Evolutionary conservation across 768 basidiomycete genomes (phyloP).

Genomic region (Hericium erinaceus): DNA sequence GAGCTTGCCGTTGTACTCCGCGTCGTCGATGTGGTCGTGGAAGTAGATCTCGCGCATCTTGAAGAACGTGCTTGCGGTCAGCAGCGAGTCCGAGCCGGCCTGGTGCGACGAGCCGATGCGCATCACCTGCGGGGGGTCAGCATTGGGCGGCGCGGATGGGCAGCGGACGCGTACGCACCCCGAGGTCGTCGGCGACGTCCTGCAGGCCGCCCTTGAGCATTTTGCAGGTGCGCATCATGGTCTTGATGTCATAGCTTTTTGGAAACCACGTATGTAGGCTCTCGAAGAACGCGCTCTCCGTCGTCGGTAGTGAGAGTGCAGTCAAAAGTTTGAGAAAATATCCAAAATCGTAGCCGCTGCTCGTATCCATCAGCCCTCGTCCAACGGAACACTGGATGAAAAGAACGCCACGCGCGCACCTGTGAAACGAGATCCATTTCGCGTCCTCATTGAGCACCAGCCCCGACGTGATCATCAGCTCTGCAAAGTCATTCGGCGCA

Average conservation of each 20-base stretch:
- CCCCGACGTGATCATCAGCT: constrained; percentile 93
- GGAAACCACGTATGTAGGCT: constrained; percentile 90
- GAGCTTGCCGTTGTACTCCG: constrained; percentile 72
- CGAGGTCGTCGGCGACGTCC: constrained; percentile 92
- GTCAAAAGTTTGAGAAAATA: constrained; percentile 94
- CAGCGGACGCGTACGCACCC: constrained; percentile 41
- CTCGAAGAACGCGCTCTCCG: constrained; percentile 86
- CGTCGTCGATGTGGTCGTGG: constrained; percentile 78
- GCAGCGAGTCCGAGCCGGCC: constrained; percentile 93
- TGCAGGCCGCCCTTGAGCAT: constrained; percentile 81
- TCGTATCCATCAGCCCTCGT: neutral
- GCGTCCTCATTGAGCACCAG: constrained; percentile 83
- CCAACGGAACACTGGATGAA: too few relatives aligned
- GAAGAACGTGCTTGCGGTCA: constrained; percentile 93
- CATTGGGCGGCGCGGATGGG: neutral
- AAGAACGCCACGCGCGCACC: constrained; percentile 42
- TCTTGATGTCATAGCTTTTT: constrained; percentile 95
- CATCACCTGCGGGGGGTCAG: constrained; percentile 47
- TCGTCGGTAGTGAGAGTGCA: constrained; percentile 74
- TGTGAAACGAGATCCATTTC: constrained; percentile 97
- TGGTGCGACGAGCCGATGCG: constrained; percentile 90
- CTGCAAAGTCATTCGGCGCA: constrained; percentile 87
- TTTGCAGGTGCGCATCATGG: constrained; percentile 84
- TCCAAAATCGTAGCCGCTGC: constrained; percentile 96
- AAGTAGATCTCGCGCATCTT: constrained; percentile 92